Evolutionary conservation across 1,139 yeast species (phyloP), one percentile per base, ranked within the genome.

Genomic region (Spencermartinsiella ligniputridi): DNA sequence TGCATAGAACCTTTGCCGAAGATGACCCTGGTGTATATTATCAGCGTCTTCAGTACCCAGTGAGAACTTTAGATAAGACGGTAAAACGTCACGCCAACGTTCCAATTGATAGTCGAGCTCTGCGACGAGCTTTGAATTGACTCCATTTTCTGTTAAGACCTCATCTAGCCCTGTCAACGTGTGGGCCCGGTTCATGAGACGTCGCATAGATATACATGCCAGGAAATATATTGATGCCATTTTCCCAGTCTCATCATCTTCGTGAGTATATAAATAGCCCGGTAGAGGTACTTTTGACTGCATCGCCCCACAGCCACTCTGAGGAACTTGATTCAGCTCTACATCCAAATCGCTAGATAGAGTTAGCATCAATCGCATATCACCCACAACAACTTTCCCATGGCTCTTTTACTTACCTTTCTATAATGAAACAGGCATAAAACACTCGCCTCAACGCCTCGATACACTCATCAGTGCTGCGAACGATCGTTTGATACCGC

Each of bases 151-250:
- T 22, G 25, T 22, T 22, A 22, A 22, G 25, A 22, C 25, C 25
- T 22, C 25, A 11, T 22, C 25, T 22, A 22, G 25, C 6, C 25
- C 25, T 22, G 25, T 22, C 25, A 22, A 22, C 25, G 51, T 41
- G 40, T 52, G 55, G 8, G 45, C 53, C 27, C 55, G 46, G 37
- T 50, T 52, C 30, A 52, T 41, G 18, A 52, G 50, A 3, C 55
- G 44, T 3, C 54, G 47, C 33, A 52, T 50, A 6, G 55, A 45
- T n/a, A 51, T 50, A 35, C 55, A 52, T 5, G 55, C 55, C 9
- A 52, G 39, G 27, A 52, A 51, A 27, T 52, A 52, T 19, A 50
- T 20, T 19, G 54, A 47, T 3, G 55, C 41, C 19, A 45, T 36
- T 27, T 45, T 43, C 15, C 44, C 32, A 18, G 37, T 36, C 13